Base-by-base conservation (phyloP, 2,329 filamentous ascomycete genomes). In the Diaporthe longicolla region DNA sequence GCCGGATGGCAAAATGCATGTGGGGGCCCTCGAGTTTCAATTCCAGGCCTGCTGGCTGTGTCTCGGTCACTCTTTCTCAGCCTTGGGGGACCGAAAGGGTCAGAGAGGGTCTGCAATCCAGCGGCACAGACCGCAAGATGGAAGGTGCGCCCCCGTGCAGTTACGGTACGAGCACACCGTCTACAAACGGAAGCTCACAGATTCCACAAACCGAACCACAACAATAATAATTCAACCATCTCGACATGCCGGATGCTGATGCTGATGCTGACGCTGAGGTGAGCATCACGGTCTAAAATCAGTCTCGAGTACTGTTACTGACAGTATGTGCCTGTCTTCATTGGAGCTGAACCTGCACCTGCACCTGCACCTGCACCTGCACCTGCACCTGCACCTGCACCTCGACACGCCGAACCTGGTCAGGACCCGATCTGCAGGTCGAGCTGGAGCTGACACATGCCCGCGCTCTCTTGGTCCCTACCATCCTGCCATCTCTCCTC, bases 1-100 rank as follows among this genome's bases (percentile, higher is more conserved):
- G 74, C 58, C 66, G 65, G 66, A 73, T 74, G 73, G 70, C 63
- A 68, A 68, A 54, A 40, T 52, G 59, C 43, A 71, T 45, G 72
- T 73, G 72, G 68, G 72, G 57, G 68, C 24, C 48, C 29, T 68
- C 63, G 63, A 68, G 63, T 68, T 68, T 68, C 63, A 68, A 68
- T 68, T 52, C 63, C 63, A 35, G 48, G 32, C 61, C 61, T n/a
- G 63, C 48, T 68, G 63, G 29, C 15, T 8, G 55, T 58, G 29
- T 58, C 55, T 58, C 55, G 26, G 55, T 57, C 54, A 55, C 24
- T 8, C 7, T 32, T 24, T 21, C 43, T 66, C 63, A 68, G 63
- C 63, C 63, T 68, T 68, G 63, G 48, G 17, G 45, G 45, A 48
- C 19, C 43, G 2, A 0, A 40, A 48, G 19, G 45, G n/a, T 3